Percentiles rank a stretch among this genome's conserved stretches.
phyloP scores from a whole-genome alignment of 257 asterid species.

The Ilex asprella region DNA sequence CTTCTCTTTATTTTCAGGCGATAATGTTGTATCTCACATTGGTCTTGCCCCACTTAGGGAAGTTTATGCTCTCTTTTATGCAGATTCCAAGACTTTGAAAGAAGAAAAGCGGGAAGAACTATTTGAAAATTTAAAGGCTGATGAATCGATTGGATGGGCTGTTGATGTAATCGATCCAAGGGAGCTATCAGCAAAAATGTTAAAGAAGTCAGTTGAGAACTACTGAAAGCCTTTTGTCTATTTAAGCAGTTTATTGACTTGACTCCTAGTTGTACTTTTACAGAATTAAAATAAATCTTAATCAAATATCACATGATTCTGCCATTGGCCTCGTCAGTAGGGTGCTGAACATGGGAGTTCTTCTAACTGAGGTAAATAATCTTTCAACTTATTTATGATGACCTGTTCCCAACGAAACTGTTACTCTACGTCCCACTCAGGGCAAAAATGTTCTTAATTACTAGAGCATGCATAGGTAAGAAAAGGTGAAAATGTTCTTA shows the following conservation, averaged over 20 bases:
- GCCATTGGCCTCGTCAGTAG: constrained; percentile 82
- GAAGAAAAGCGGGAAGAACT: constrained; percentile 96
- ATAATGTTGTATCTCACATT: neutral
- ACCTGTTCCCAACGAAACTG: constrained; percentile 7
- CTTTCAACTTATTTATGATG: constrained; percentile 8
- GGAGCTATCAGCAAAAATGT: constrained; percentile 92
- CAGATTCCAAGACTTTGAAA: constrained; percentile 90
- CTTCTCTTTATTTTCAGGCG: too few species aligned
- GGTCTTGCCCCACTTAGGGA: neutral
- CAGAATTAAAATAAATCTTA: constrained; percentile 84
- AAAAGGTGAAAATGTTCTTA: neutral
- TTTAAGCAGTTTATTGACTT: neutral
- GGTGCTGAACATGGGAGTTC: constrained; percentile 70
- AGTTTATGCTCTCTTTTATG: constrained; percentile 6
- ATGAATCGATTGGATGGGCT: constrained; percentile 87
- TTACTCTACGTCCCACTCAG: neutral
- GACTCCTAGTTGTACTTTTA: constrained; percentile 14
- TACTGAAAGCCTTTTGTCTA: neutral
- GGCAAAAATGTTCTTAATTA: neutral
- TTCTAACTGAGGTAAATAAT: constrained; percentile 73
- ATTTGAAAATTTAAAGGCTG: constrained; percentile 71
- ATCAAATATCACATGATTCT: constrained; percentile 90
- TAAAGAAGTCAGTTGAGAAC: constrained; percentile 57
- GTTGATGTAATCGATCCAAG: constrained; percentile 91
- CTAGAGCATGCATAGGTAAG: neutral